Evolutionary conservation across 148 eudicot species (phyloP).

Genomic region (Amaranthus palmeri): DNA sequence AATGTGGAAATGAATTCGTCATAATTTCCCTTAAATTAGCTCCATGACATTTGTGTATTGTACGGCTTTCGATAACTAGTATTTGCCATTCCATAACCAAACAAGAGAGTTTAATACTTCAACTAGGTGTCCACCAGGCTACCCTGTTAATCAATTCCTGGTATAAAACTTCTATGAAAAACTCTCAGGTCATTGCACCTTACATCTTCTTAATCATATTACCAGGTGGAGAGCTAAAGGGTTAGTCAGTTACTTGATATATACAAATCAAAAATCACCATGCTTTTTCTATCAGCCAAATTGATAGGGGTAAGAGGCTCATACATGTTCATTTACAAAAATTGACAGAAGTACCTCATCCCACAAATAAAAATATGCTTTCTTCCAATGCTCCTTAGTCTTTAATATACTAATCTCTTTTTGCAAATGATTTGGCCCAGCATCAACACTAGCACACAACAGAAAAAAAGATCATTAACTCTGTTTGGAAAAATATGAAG

Average conservation of each 20-base stretch:
- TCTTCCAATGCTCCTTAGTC: slow-evolving; percentile 80
- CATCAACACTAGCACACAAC: slow-evolving; percentile 61
- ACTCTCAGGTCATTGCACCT: background rate
- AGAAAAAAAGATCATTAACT: slow-evolving; percentile 27
- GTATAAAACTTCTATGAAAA: background rate
- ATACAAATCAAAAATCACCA: no score
- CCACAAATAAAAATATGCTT: slow-evolving; percentile 97
- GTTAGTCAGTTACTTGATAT: background rate
- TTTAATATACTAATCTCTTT: slow-evolving; percentile 69
- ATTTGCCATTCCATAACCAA: no score
- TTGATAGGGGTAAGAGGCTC: background rate
- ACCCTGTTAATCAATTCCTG: background rate
- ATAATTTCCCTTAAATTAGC: no score
- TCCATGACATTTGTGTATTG: no score
- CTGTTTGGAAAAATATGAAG: slow-evolving; percentile 1
- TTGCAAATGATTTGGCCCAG: slow-evolving; percentile 60
- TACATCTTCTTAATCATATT: background rate
- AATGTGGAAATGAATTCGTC: no score
- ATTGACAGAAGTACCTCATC: slow-evolving; percentile 66
- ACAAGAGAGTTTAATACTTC: no score
- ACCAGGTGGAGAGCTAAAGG: background rate
- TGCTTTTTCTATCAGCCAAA: background rate
- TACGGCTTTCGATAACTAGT: no score
- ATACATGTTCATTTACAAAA: background rate
- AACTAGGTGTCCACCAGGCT: background rate